Conservation (phyloP, 73 alveolate genomes). For the Stentor roeselii region DNA sequence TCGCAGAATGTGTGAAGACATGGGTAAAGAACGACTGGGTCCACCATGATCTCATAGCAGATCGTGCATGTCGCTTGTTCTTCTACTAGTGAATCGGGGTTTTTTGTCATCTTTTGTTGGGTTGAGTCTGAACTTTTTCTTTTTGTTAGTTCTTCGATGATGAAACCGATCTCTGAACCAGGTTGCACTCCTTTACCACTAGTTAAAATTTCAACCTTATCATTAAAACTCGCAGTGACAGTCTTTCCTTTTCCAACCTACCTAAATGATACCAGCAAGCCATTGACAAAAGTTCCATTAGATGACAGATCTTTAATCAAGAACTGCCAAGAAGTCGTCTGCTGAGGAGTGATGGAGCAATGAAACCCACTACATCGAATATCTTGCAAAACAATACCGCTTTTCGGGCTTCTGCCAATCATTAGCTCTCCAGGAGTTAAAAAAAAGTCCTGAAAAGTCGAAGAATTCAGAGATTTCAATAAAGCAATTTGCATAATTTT, state of each 20-base stretch:
- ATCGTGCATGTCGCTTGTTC: slow-evolving; percentile 53
- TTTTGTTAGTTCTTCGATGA: slow-evolving; percentile 20
- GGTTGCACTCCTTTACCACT: not conserved
- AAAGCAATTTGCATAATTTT: not conserved
- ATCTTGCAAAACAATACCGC: not conserved
- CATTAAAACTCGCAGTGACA: not conserved
- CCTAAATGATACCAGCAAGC: not conserved
- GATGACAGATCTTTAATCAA: slow-evolving; percentile 9
- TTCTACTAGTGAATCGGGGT: slow-evolving; percentile 6
- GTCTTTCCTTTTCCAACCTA: slow-evolving; percentile 3
- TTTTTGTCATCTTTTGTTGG: not conserved
- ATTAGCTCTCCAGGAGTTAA: not conserved
- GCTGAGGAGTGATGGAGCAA: not conserved
- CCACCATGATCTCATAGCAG: slow-evolving; percentile 53
- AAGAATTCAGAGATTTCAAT: not conserved
- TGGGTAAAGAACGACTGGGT: slow-evolving; percentile 62
- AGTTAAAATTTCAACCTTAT: not conserved
- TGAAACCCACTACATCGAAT: not conserved
- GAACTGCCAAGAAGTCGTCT: not conserved
- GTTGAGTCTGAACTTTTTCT: not conserved
- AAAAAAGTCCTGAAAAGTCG: not conserved
- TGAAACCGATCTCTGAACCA: not conserved
- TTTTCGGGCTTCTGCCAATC: slow-evolving; percentile 24
- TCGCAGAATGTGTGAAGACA: slow-evolving; percentile 72
- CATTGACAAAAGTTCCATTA: slow-evolving; percentile 3